Conservation (phyloP, 371 early-diverging fungal species). For the Pancytospora philotis region DNA sequence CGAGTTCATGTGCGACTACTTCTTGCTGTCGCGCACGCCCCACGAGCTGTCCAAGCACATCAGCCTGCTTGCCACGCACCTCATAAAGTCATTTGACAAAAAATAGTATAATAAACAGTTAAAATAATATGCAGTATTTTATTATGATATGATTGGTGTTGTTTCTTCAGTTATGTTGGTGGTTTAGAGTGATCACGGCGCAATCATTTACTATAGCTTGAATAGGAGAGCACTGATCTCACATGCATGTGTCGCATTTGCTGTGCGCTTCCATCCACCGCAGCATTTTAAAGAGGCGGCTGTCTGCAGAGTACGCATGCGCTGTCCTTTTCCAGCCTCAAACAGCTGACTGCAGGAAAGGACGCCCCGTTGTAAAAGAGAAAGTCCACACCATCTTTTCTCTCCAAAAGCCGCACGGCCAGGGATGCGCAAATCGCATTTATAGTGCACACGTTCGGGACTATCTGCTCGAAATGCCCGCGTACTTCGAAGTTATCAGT, state of each 20-base stretch:
- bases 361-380: conserved; percentile 32
- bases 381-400: conserved; percentile 36
- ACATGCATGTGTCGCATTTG: no score
- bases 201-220: no score
- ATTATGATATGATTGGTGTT: no score
- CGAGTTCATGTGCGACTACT: conserved; percentile 48
- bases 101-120: neutral
- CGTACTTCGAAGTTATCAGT: conserved; percentile 33
- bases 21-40: conserved; percentile 35
- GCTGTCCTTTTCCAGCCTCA: conserved; percentile 22
- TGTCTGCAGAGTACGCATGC: conserved; percentile 39
- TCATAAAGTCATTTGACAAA: conserved; percentile 32
- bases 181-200: no score
- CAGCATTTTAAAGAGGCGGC: no score
- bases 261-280: no score
- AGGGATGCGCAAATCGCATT: conserved; percentile 53
- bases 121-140: no score
- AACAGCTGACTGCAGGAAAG: neutral
- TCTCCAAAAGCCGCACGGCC: conserved; percentile 1
- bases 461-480: conserved; percentile 20
- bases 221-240: no score
- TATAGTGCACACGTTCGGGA: conserved; percentile 46
- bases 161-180: no score
- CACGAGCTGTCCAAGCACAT: conserved; percentile 49
- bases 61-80: conserved; percentile 27